Evolutionary conservation across 2,329 filamentous ascomycete species (phyloP).

Genomic region (Biscogniauxia marginata): DNA sequence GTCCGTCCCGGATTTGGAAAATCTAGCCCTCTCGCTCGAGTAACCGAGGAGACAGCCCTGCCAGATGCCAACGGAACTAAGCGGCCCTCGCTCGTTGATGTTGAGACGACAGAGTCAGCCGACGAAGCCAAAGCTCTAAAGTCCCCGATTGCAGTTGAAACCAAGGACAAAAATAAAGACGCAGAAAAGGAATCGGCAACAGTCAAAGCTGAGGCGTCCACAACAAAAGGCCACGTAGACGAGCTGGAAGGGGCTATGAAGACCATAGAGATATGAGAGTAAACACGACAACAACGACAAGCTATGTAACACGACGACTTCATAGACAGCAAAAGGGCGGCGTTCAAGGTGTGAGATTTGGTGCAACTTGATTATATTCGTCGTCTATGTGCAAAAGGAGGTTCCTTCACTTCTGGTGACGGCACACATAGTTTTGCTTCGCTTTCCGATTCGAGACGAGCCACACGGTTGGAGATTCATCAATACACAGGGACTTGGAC

Average conservation of each 20-base stretch:
- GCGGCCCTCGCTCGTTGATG: slow-evolving; percentile 53
- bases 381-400: slow-evolving; percentile 8
- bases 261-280: slow-evolving; percentile 55
- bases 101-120: slow-evolving; percentile 48
- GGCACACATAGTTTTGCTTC: slow-evolving; percentile 6
- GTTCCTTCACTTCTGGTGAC: slow-evolving; percentile 7
- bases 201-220: slow-evolving; percentile 27
- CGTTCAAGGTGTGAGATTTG: slow-evolving; percentile 24
- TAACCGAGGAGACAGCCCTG: slow-evolving; percentile 64
- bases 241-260: slow-evolving; percentile 55
- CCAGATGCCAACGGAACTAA: slow-evolving; percentile 37
- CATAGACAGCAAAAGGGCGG: slow-evolving; percentile 28
- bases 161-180: slow-evolving; percentile 36
- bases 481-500: slow-evolving; percentile 13
- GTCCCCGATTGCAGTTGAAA: slow-evolving; percentile 33
- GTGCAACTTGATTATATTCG: slow-evolving; percentile 16
- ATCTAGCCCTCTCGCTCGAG: slow-evolving; percentile 69
- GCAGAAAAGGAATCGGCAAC: slow-evolving; percentile 14
- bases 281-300: slow-evolving; percentile 26
- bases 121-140: slow-evolving; percentile 55
- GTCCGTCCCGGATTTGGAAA: slow-evolving; percentile 66
- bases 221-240: slow-evolving; percentile 43
- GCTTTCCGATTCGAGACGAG: slow-evolving; percentile 11
- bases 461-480: slow-evolving; percentile 7
- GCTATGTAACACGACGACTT: slow-evolving; percentile 27